Evolutionary conservation across 352 stramenopile species (phyloP).

Genomic region (Aphanomyces astaci): DNA sequence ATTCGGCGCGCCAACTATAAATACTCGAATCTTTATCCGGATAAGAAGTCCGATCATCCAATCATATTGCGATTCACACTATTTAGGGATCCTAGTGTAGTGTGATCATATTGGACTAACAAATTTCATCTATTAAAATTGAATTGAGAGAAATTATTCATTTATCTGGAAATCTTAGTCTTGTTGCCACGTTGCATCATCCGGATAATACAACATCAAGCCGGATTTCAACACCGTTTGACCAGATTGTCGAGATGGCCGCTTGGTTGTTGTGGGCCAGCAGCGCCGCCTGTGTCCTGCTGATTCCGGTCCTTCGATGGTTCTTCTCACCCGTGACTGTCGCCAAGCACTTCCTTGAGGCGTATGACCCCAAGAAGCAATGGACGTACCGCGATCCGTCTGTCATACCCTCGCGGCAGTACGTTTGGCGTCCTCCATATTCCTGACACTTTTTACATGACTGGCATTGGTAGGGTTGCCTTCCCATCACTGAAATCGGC

Average conservation of each 20-base stretch:
- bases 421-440: conserved; percentile 13
- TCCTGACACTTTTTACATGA: not conserved
- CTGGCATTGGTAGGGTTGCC: not conserved
- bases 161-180: not conserved
- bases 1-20: not conserved
- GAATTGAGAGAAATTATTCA: no score
- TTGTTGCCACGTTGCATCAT: not conserved
- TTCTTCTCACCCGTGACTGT: conserved; percentile 46
- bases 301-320: conserved; percentile 53
- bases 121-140: no score
- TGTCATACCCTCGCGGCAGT: conserved; percentile 29
- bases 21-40: not conserved
- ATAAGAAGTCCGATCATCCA: not conserved
- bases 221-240: not conserved
- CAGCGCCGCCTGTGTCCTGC: conserved; percentile 27
- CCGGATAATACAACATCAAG: not conserved
- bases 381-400: conserved; percentile 49
- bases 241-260: not conserved
- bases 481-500: not conserved
- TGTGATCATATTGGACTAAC: no score
- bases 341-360: conserved; percentile 40
- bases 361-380: conserved; percentile 47
- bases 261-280: conserved; percentile 15
- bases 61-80: not conserved
- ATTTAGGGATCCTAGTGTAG: no score